A percentile compares a stretch with the other conserved stretches of the same genome.
These are phyloP conservation scores for Tetrastigma voinierianum DNA, from an alignment of 164 flowering plant species.

Conservation along the genomic window DNA sequence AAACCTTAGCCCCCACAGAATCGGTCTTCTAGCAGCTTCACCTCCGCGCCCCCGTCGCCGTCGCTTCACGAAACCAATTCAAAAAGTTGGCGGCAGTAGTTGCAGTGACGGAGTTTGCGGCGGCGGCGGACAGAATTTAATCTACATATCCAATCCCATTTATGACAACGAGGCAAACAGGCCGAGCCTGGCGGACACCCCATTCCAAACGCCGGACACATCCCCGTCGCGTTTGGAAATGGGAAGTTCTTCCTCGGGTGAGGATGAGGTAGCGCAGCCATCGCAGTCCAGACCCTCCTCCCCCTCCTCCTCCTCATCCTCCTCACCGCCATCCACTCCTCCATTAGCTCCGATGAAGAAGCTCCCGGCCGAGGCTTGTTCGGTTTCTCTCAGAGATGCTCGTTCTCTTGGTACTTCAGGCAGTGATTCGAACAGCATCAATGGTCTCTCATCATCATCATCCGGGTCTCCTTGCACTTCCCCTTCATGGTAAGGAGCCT, in stretches of 20 bases:
- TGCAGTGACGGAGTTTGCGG: background rate
- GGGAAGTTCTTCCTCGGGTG: constrained; percentile 26
- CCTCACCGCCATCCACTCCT: constrained; percentile 30
- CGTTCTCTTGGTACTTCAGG: constrained; percentile 45
- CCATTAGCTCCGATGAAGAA: constrained; percentile 77
- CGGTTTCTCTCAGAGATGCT: constrained; percentile 53
- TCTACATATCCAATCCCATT: constrained; percentile 86
- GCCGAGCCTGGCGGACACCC: constrained; percentile 34
- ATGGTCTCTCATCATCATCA: constrained; percentile 49
- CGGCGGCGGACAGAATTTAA: constrained; percentile 26
- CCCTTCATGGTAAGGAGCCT: constrained; percentile 70
- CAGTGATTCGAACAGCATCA: constrained; percentile 51
- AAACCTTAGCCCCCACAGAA: constrained; percentile 17
- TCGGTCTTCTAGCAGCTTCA: constrained; percentile 24
- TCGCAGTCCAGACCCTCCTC: constrained; percentile 15
- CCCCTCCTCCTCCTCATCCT: no score
- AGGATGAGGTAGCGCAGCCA: constrained; percentile 13
- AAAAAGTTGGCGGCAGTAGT: constrained; percentile 13
- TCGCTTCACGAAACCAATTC: constrained; percentile 18
- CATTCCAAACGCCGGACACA: constrained; percentile 80
- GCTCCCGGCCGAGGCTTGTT: constrained; percentile 59
- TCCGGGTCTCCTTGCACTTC: constrained; percentile 62
- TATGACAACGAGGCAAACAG: constrained; percentile 40
- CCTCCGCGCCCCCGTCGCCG: constrained; percentile 14
- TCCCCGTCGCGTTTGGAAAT: constrained; percentile 77